A percentile compares a stretch with the other conserved stretches of the same genome.
Evolutionary conservation across 1,284 basidiomycete species (phyloP).

Genomic region (Amylostereum areolatum): DNA sequence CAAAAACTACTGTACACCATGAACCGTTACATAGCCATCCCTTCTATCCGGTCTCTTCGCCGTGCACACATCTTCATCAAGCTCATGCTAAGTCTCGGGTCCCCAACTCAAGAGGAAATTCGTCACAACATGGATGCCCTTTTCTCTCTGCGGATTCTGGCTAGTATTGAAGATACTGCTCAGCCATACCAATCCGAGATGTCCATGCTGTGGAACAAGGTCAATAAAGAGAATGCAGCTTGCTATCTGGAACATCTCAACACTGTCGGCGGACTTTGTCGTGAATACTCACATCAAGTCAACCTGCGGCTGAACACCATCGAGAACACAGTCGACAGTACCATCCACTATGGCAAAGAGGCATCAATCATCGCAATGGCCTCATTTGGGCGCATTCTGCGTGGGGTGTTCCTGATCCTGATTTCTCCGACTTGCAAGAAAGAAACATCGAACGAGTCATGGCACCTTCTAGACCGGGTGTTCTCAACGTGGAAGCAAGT

Average conservation of each 20-base stretch:
- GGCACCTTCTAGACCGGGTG: neutral
- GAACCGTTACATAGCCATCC: no score
- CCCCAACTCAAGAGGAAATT: no score
- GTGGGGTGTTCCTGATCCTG: conserved; percentile 9
- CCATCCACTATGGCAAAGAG: conserved; percentile 12
- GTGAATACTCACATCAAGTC: conserved; percentile 10
- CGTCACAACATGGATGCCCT: no score
- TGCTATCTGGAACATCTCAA: conserved; percentile 12
- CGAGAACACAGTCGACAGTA: conserved; percentile 3
- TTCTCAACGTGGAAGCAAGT: no score
- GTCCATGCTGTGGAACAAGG: conserved; percentile 17
- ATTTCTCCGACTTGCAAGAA: conserved; percentile 11
- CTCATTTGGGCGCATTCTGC: conserved; percentile 3
- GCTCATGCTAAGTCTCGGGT: no score
- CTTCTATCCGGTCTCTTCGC: no score
- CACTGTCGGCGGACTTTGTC: conserved; percentile 17
- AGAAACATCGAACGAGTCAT: conserved; percentile 6
- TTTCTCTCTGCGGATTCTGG: no score
- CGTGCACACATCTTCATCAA: no score
- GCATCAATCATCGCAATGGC: conserved; percentile 11
- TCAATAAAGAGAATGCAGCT: conserved; percentile 13
- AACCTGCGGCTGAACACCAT: conserved; percentile 3
- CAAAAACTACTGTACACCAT: no score
- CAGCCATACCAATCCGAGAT: conserved; percentile 4
- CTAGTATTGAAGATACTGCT: no score